These are phyloP conservation scores for Pelomyxa schiedti DNA, from an alignment of 78 protist genomes.

Conservation along the genomic window DNA sequence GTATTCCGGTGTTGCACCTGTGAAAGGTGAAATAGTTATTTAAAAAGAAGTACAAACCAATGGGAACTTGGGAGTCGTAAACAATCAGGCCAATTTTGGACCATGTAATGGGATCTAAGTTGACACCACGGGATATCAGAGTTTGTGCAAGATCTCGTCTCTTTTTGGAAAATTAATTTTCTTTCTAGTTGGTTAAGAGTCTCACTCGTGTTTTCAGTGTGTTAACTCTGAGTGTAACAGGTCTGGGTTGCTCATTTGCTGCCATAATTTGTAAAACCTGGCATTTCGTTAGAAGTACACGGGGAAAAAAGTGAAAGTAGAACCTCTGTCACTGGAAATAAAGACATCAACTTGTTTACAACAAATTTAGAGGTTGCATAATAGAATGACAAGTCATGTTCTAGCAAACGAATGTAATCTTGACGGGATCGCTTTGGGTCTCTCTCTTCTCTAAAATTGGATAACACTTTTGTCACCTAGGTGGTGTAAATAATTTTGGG, in stretches of 20 bases:
- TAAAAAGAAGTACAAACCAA: constrained; percentile 21
- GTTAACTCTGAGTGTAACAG: constrained; percentile 92
- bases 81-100: constrained; percentile 87
- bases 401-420: constrained; percentile 61
- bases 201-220: too few relatives aligned
- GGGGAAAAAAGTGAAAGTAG: not conserved
- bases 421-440: constrained; percentile 45
- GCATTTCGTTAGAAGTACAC: not conserved
- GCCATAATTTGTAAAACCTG: constrained; percentile 73
- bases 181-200: too few relatives aligned
- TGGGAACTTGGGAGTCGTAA: constrained; percentile 82
- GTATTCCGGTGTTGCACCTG: constrained; percentile 90
- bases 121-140: constrained; percentile 72
- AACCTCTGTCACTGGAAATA: constrained; percentile 69
- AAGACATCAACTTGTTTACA: constrained; percentile 49
- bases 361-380: constrained; percentile 72
- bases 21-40: not conserved
- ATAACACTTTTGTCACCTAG: constrained; percentile 21
- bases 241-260: constrained; percentile 88
- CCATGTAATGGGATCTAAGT: constrained; percentile 83
- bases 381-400: constrained; percentile 55
- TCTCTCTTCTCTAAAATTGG: constrained; percentile 24
- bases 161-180: too few relatives aligned
- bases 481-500: too few relatives aligned
- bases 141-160: constrained; percentile 71